A percentile compares a stretch with the other conserved stretches of the same genome.
Conservation (phyloP, 179 eudicot genomes). For the Silene coronaria region DNA sequence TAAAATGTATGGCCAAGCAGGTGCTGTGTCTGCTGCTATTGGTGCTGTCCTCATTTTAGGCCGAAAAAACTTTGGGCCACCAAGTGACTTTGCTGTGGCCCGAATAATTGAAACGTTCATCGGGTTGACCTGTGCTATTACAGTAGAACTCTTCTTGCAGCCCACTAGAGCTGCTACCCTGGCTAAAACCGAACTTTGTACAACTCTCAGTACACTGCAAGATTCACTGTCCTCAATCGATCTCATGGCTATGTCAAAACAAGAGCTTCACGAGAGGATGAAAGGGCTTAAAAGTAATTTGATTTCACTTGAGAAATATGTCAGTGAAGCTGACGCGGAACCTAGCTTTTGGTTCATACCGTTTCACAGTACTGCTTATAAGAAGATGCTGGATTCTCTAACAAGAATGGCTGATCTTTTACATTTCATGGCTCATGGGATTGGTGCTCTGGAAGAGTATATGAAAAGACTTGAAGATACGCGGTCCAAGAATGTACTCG, state of each 20-base stretch:
- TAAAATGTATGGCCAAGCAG: conserved; percentile 74
- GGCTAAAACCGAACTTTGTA: conserved; percentile 54
- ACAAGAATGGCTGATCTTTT: conserved; percentile 47
- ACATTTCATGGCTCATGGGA: conserved; percentile 39
- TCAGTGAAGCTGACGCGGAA: conserved; percentile 65
- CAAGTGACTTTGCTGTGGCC: conserved; percentile 73
- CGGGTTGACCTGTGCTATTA: conserved; percentile 56
- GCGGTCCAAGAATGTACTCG: conserved; percentile 26
- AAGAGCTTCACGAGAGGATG: conserved; percentile 20
- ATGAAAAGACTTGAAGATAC: conserved; percentile 19
- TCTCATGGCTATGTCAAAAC: conserved; percentile 14
- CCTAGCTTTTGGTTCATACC: conserved; percentile 82
- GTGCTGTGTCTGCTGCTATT: conserved; percentile 65
- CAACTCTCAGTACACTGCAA: conserved; percentile 31
- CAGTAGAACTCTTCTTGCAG: conserved; percentile 46
- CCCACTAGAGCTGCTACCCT: conserved; percentile 69
- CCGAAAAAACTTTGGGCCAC: conserved; percentile 50
- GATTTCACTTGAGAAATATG: conserved; percentile 39
- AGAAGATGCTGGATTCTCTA: conserved; percentile 42
- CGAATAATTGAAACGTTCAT: conserved; percentile 69
- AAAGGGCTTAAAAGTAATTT: conserved; percentile 36
- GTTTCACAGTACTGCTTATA: conserved; percentile 43
- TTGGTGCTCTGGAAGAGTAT: conserved; percentile 37
- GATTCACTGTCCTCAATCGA: conserved; percentile 28
- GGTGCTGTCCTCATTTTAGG: conserved; percentile 76